Conservation (phyloP, 352 stramenopile species). For the Plasmopara halstedii region DNA sequence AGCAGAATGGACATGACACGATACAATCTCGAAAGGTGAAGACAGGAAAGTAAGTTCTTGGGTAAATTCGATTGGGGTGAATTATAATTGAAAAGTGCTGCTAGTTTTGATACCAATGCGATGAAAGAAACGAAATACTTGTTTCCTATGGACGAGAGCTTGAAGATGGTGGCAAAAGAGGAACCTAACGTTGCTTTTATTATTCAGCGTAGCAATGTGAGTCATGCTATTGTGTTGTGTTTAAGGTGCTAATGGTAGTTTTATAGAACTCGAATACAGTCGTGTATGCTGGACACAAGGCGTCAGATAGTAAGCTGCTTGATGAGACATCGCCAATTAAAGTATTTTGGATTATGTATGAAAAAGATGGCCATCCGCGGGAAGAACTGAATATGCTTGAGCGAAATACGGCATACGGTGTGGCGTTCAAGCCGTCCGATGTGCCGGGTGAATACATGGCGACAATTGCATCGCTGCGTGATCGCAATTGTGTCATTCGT, state of each 20-base stretch:
- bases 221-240: slow-evolving; percentile 2
- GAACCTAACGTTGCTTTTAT: slow-evolving; percentile 79
- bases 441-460: slow-evolving; percentile 34
- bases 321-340: slow-evolving; percentile 56
- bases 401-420: slow-evolving; percentile 75
- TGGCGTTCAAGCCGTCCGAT: slow-evolving; percentile 33
- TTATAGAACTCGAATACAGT: slow-evolving; percentile 79
- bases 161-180: slow-evolving; percentile 56
- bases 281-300: slow-evolving; percentile 56
- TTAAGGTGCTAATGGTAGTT: background rate
- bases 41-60: too few species aligned
- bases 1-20: slow-evolving; percentile 5
- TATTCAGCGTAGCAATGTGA: slow-evolving; percentile 80
- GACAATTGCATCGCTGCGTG: slow-evolving; percentile 55
- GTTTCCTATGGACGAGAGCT: slow-evolving; percentile 59
- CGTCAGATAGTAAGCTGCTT: slow-evolving; percentile 34
- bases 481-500: slow-evolving; percentile 53
- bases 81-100: slow-evolving; percentile 5
- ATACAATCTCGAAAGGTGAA: slow-evolving; percentile 12
- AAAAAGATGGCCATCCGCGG: slow-evolving; percentile 53
- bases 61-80: background rate
- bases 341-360: slow-evolving; percentile 85
- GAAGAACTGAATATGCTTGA: slow-evolving; percentile 85
- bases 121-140: slow-evolving; percentile 2
- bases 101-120: slow-evolving; percentile 5